Percentiles rank a stretch among this genome's conserved stretches.
These are phyloP conservation scores for Schizophyllum amplum DNA, from an alignment of 1,284 basidiomycete species.

Conservation along the genomic window DNA sequence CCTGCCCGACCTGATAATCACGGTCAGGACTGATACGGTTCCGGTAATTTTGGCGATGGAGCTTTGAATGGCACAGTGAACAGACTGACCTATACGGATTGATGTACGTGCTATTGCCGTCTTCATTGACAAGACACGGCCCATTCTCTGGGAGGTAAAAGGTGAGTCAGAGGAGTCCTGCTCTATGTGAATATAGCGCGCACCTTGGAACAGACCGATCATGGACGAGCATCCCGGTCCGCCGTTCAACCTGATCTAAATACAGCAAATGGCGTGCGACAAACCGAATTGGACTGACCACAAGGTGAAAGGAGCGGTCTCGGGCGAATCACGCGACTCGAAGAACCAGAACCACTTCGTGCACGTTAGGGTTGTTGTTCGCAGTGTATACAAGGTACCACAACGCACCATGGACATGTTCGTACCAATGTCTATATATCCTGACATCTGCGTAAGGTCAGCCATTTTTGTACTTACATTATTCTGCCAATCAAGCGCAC, in stretches of 20 bases:
- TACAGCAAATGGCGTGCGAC: conserved; percentile 8
- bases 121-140: conserved; percentile 48
- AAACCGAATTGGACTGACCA: conserved; percentile 31
- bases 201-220: conserved; percentile 60
- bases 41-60: too few relatives aligned
- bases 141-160: conserved; percentile 39
- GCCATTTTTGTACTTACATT: neutral
- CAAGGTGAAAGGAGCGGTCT: conserved; percentile 57
- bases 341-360: conserved; percentile 68
- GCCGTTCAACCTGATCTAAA: conserved; percentile 38
- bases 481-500: neutral
- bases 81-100: conserved; percentile 43
- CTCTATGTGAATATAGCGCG: neutral
- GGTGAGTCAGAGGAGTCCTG: conserved; percentile 8
- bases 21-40: too few relatives aligned
- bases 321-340: conserved; percentile 47
- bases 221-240: conserved; percentile 58
- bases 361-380: neutral
- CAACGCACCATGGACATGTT: conserved; percentile 52
- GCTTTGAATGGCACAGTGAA: neutral
- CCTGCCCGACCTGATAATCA: too few relatives aligned
- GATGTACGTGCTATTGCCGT: conserved; percentile 40
- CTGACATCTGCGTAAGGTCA: conserved; percentile 33
- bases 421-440: conserved; percentile 52
- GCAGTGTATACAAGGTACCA: neutral